Evolutionary conservation across 2,329 filamentous ascomycete species (phyloP).

Genomic region (Diplodia scrobiculata): DNA sequence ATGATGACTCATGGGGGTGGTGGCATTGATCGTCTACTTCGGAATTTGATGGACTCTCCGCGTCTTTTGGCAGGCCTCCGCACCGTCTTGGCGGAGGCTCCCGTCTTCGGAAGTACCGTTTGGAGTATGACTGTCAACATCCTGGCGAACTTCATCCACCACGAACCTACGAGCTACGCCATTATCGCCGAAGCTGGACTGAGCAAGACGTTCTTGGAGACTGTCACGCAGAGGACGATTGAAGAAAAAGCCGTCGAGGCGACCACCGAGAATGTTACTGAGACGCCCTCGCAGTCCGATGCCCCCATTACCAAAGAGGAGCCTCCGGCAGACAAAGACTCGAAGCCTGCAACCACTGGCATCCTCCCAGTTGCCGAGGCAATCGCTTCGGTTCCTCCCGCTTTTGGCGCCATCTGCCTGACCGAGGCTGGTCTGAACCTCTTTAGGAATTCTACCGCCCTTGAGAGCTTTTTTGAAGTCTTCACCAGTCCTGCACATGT

Average conservation of each 20-base stretch:
- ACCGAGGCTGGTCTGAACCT: slow-evolving; percentile 85
- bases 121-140: slow-evolving; percentile 95
- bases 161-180: slow-evolving; percentile 95
- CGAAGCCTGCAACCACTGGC: slow-evolving; percentile 59
- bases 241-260: slow-evolving; percentile 37
- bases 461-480: slow-evolving; percentile 91
- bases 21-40: slow-evolving; percentile 83
- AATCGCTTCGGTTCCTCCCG: slow-evolving; percentile 80
- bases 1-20: slow-evolving; percentile 82
- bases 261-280: not conserved
- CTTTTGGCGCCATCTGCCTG: slow-evolving; percentile 90
- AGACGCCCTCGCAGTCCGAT: slow-evolving; percentile 1
- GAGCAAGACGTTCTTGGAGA: slow-evolving; percentile 80
- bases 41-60: slow-evolving; percentile 92
- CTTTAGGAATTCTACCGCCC: slow-evolving; percentile 77
- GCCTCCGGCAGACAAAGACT: slow-evolving; percentile 18
- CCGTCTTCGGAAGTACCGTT: slow-evolving; percentile 83
- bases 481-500: slow-evolving; percentile 92
- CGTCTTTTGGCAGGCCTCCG: slow-evolving; percentile 77
- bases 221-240: slow-evolving; percentile 62
- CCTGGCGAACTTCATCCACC: slow-evolving; percentile 94
- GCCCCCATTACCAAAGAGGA: not conserved
- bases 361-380: slow-evolving; percentile 88
- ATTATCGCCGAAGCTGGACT: slow-evolving; percentile 93
- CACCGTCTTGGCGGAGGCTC: slow-evolving; percentile 76